Evolutionary conservation across 225 moss, liverwort and hornwort genomes (phyloP).

Genomic region (Pleurozium schreberi): DNA sequence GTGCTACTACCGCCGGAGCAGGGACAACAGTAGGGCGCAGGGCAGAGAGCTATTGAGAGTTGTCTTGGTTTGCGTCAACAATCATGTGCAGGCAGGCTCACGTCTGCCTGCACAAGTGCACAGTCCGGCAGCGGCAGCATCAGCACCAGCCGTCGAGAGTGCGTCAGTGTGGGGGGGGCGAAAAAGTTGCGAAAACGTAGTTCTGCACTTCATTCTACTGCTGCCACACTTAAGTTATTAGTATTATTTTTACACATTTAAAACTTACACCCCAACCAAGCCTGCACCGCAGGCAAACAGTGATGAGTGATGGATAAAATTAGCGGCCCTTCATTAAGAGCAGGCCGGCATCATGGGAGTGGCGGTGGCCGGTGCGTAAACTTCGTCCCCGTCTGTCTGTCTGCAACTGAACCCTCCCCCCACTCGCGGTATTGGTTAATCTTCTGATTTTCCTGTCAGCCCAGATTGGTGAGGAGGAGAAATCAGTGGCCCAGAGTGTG

Average conservation of each 20-base stretch:
- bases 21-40: background rate
- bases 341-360: constrained; percentile 3
- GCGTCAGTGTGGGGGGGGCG: background rate
- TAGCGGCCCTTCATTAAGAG: background rate
- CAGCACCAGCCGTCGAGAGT: background rate
- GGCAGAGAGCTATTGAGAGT: background rate
- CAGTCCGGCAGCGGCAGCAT: background rate
- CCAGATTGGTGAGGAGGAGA: background rate
- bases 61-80: background rate
- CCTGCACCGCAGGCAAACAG: background rate
- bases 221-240: background rate
- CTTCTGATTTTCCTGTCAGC: background rate
- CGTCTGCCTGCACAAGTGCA: background rate
- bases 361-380: constrained; percentile 9
- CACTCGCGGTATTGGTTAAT: background rate
- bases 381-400: background rate
- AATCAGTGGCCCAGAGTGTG: background rate
- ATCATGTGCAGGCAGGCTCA: background rate
- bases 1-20: background rate
- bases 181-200: background rate
- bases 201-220: background rate
- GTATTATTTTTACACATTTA: background rate
- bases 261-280: background rate
- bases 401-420: background rate
- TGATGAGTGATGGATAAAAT: background rate